Conservation (phyloP, 2,329 filamentous ascomycete species). For the Cladophialophora psammophila region DNA sequence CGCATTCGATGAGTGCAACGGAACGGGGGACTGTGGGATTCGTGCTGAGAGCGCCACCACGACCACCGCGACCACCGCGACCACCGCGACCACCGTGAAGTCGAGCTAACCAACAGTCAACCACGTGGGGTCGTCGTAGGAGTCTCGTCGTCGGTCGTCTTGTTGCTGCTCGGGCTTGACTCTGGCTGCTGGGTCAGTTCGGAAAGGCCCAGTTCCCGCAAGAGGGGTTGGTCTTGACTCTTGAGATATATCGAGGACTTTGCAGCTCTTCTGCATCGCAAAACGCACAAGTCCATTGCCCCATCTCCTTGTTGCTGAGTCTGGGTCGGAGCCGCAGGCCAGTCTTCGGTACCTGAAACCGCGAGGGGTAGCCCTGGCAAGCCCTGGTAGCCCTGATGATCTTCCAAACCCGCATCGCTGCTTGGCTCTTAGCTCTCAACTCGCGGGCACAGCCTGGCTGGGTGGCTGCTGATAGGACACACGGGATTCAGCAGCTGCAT, state of each 20-base stretch:
- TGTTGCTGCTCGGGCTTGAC: background rate
- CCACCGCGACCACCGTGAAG: too few relatives aligned
- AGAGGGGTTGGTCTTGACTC: background rate
- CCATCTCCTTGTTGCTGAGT: background rate
- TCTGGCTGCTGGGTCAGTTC: background rate
- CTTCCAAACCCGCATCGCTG: conserved; percentile 1
- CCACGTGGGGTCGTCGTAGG: conserved; percentile 7
- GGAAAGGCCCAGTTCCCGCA: background rate
- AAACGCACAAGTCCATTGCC: background rate
- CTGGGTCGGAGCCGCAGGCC: background rate
- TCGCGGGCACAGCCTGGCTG: background rate
- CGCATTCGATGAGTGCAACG: background rate
- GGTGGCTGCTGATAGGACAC: conserved; percentile 1
- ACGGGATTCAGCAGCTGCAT: background rate
- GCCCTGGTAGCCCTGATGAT: background rate
- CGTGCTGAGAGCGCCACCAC: background rate
- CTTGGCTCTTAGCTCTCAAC: background rate
- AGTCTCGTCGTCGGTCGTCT: background rate
- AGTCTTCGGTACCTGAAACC: conserved; percentile 5
- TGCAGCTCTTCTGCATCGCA: background rate
- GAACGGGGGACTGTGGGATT: background rate
- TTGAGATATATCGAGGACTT: background rate
- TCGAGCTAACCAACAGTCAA: background rate
- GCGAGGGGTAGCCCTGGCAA: background rate
- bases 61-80: too few relatives aligned